phyloP scores from a whole-genome alignment of 169 alveolate genomes.

The Cryptosporidium muris region DNA sequence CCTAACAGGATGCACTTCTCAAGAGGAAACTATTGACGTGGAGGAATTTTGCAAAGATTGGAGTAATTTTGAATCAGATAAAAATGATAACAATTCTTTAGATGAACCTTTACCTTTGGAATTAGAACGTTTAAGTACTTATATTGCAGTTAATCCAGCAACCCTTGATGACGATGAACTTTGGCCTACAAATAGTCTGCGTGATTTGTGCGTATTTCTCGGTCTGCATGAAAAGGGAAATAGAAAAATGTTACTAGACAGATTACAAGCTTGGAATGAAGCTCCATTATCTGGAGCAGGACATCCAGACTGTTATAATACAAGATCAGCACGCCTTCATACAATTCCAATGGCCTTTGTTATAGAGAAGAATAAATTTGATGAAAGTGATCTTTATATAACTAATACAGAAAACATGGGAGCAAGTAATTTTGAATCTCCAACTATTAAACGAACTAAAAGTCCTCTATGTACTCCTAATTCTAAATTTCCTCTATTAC shows the following conservation, averaged over 20 bases:
- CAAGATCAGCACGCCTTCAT: slow-evolving; percentile 65
- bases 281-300: slow-evolving; percentile 72
- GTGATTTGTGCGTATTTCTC: slow-evolving; percentile 35
- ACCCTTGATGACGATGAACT: slow-evolving; percentile 68
- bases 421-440: neutral
- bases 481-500: neutral
- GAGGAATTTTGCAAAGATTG: neutral
- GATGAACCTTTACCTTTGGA: slow-evolving; percentile 25
- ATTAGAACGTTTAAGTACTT: slow-evolving; percentile 49
- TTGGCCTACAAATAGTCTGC: slow-evolving; percentile 43
- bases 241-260: slow-evolving; percentile 40
- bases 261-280: slow-evolving; percentile 67
- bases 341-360: slow-evolving; percentile 60
- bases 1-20: slow-evolving; percentile 9
- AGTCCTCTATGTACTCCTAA: neutral
- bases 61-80: neutral
- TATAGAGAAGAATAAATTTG: neutral
- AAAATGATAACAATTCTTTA: neutral
- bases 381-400: neutral
- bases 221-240: slow-evolving; percentile 54
- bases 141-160: slow-evolving; percentile 61
- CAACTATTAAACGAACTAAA: neutral
- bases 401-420: neutral
- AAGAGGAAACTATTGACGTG: slow-evolving; percentile 6
- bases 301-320: slow-evolving; percentile 51